phyloP scores from a whole-genome alignment of 192 early-diverging fungal genomes.

The Umbelopsis sp. region DNA sequence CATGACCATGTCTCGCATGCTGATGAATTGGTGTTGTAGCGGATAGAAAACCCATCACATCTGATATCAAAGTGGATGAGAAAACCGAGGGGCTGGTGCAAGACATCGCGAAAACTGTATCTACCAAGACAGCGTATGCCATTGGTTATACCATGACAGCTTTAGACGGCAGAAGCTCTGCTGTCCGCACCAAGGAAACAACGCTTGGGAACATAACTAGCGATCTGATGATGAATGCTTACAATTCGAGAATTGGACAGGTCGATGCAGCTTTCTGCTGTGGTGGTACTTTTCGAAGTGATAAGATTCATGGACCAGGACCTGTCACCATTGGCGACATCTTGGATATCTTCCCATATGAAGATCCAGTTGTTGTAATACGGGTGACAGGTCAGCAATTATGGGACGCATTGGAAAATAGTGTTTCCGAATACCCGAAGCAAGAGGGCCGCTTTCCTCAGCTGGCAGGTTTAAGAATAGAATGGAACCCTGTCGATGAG shows the following conservation, averaged over 20 bases:
- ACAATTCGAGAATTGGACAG: constrained; percentile 31
- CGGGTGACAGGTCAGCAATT: constrained; percentile 62
- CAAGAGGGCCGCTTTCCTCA: constrained; percentile 75
- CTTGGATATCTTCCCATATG: constrained; percentile 70
- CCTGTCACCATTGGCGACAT: constrained; percentile 62
- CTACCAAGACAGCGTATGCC: constrained; percentile 51
- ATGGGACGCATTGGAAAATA: constrained; percentile 64
- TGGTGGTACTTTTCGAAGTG: constrained; percentile 68
- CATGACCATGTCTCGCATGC: background rate
- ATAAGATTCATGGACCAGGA: constrained; percentile 56
- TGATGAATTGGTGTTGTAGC: constrained; percentile 30
- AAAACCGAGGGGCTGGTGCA: constrained; percentile 49
- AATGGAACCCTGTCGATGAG: constrained; percentile 54
- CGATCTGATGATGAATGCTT: constrained; percentile 66
- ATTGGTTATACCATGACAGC: constrained; percentile 55
- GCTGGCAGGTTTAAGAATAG: constrained; percentile 62
- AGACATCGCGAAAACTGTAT: constrained; percentile 50
- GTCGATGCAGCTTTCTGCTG: constrained; percentile 51
- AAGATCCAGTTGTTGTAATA: constrained; percentile 69
- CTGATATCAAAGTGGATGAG: constrained; percentile 39
- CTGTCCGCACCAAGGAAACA: constrained; percentile 61
- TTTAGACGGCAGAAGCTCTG: constrained; percentile 61
- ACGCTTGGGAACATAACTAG: constrained; percentile 64
- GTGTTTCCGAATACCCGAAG: constrained; percentile 66
- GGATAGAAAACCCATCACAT: constrained; percentile 48